phyloP scores from a whole-genome alignment of 2,329 filamentous ascomycete genomes.

The Sclerotinia sclerotiorum region DNA sequence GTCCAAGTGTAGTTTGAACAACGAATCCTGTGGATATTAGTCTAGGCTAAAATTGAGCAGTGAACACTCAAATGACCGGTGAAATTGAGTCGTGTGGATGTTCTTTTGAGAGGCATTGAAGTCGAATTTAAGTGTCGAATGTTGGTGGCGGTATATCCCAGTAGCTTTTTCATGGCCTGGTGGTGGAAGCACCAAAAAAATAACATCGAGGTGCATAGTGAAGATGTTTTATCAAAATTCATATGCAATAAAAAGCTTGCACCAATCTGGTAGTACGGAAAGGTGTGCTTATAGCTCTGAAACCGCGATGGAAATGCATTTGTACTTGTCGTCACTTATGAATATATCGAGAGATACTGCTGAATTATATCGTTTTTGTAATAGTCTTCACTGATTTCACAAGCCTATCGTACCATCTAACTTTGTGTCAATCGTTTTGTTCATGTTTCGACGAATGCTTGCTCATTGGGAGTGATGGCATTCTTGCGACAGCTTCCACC shows the following conservation, averaged over 20 bases:
- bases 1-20: neutral
- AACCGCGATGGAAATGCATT: neutral
- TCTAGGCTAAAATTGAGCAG: neutral
- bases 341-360: neutral
- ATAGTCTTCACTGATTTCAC: neutral
- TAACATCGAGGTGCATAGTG: neutral
- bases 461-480: neutral
- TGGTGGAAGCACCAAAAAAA: neutral
- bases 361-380: neutral
- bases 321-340: neutral
- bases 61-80: neutral
- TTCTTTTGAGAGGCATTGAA: neutral
- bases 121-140: neutral
- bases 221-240: neutral
- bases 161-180: neutral
- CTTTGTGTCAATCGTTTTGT: neutral
- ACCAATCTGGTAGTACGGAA: neutral
- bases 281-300: neutral
- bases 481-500: neutral
- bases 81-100: neutral
- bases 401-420: rapidly evolving
- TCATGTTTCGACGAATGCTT: too few species aligned
- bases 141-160: neutral
- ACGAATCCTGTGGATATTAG: neutral
- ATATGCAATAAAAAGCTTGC: neutral